Evolutionary conservation across 139 green algal species (phyloP).

Genomic region (Chlorella vulgaris): DNA sequence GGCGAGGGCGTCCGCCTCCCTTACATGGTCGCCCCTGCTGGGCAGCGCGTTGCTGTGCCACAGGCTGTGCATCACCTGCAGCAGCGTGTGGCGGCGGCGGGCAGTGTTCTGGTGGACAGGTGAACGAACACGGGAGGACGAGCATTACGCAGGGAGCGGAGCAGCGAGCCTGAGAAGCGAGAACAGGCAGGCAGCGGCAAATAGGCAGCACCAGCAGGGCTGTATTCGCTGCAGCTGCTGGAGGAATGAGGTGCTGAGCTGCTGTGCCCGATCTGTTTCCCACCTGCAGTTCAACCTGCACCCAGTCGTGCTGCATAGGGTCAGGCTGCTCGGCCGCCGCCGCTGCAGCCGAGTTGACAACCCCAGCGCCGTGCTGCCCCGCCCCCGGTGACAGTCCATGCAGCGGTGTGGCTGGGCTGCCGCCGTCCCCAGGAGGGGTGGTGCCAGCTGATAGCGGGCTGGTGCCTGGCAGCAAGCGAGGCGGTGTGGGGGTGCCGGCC

Average conservation of each 20-base stretch:
- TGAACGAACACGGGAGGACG: background rate
- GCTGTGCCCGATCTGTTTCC: too few relatives aligned
- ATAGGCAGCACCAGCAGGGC: too few relatives aligned
- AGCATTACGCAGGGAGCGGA: too few relatives aligned
- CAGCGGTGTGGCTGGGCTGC: constrained; percentile 8
- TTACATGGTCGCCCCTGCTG: constrained; percentile 19
- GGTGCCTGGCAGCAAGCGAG: background rate
- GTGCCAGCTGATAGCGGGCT: background rate
- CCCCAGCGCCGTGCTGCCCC: background rate
- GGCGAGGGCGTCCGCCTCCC: constrained; percentile 33
- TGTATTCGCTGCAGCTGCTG: too few relatives aligned
- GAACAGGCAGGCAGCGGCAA: too few relatives aligned
- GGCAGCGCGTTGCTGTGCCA: constrained; percentile 37
- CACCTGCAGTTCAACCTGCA: constrained; percentile 37
- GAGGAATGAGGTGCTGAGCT: too few relatives aligned
- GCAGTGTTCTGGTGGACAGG: background rate
- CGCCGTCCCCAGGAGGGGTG: background rate
- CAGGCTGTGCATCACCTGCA: constrained; percentile 40
- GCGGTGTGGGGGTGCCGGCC: background rate
- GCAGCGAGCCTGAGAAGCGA: too few relatives aligned
- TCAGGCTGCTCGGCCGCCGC: constrained; percentile 26
- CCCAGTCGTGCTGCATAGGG: constrained; percentile 50
- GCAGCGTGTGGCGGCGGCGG: background rate
- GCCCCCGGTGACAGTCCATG: background rate
- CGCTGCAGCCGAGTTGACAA: background rate